These are phyloP conservation scores for Euryodendron excelsum DNA, from an alignment of 148 eudicot species.

Conservation along the genomic window DNA sequence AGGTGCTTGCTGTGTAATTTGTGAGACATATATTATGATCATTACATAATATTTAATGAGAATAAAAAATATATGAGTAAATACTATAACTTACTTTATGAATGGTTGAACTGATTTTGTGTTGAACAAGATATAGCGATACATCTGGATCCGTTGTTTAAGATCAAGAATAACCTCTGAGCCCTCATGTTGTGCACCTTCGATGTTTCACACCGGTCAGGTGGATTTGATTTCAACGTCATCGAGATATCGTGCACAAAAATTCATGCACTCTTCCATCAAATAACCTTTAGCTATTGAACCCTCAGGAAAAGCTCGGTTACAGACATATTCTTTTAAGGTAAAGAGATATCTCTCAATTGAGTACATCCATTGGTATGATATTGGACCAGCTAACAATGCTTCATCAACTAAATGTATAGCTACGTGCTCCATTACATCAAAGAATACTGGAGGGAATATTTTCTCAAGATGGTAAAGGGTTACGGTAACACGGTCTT, in stretches of 20 bases:
- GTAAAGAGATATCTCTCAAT: conserved; percentile 16
- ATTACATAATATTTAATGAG: too few species aligned
- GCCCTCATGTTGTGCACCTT: too few species aligned
- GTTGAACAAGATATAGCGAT: too few species aligned
- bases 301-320: conserved; percentile 24
- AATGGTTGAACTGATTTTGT: too few species aligned
- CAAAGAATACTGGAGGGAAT: conserved; percentile 16
- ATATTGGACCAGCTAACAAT: conserved; percentile 1
- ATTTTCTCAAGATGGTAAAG: conserved; percentile 25
- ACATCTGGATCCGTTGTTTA: too few species aligned
- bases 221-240: neutral
- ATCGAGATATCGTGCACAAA: conserved; percentile 20
- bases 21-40: too few species aligned
- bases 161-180: too few species aligned
- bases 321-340: conserved; percentile 17
- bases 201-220: too few species aligned
- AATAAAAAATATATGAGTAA: too few species aligned
- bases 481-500: conserved; percentile 5
- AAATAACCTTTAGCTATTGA: conserved; percentile 23
- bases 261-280: neutral
- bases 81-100: too few species aligned
- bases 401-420: conserved; percentile 20
- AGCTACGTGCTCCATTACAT: conserved; percentile 21
- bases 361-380: conserved; percentile 23
- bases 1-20: too few species aligned